These are phyloP conservation scores for Cladorrhinum samala DNA, from an alignment of 495 filamentous ascomycete genomes.

Conservation along the genomic window DNA sequence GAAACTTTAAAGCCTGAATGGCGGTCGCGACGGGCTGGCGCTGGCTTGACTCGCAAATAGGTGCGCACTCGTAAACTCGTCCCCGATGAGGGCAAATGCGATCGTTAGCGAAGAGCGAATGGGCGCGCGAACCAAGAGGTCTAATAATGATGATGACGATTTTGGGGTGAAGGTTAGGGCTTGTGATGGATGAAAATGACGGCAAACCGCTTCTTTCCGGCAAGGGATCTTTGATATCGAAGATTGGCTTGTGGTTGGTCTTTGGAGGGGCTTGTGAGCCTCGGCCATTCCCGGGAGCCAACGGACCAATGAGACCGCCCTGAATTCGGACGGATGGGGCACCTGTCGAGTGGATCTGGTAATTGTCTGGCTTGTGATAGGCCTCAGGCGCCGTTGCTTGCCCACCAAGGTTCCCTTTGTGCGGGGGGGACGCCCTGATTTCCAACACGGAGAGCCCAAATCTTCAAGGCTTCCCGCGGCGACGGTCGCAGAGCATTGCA, in stretches of 20 bases:
- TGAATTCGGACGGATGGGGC: not conserved
- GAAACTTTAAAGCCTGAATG: too few species aligned
- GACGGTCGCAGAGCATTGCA: too few species aligned
- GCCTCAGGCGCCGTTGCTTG: not conserved
- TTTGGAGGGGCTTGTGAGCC: not conserved
- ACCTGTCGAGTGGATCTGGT: not conserved
- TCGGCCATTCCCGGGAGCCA: not conserved
- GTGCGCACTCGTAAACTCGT: too few species aligned
- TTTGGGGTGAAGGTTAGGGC: not conserved
- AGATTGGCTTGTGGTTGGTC: not conserved
- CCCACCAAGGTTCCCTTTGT: too few species aligned
- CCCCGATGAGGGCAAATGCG: too few species aligned
- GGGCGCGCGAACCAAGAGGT: not conserved
- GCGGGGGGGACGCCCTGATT: too few species aligned
- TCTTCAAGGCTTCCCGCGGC: too few species aligned
- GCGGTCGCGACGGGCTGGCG: too few species aligned
- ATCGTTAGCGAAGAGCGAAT: too few species aligned
- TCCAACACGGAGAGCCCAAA: too few species aligned
- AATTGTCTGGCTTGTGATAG: not conserved
- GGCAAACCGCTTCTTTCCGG: not conserved
- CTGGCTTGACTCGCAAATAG: too few species aligned
- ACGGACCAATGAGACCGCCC: not conserved
- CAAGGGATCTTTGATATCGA: not conserved
- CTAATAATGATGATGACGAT: not conserved
- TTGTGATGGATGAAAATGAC: too few species aligned